Conservation (phyloP, 441 rosid species). For the Eugenia klotzschiana region DNA sequence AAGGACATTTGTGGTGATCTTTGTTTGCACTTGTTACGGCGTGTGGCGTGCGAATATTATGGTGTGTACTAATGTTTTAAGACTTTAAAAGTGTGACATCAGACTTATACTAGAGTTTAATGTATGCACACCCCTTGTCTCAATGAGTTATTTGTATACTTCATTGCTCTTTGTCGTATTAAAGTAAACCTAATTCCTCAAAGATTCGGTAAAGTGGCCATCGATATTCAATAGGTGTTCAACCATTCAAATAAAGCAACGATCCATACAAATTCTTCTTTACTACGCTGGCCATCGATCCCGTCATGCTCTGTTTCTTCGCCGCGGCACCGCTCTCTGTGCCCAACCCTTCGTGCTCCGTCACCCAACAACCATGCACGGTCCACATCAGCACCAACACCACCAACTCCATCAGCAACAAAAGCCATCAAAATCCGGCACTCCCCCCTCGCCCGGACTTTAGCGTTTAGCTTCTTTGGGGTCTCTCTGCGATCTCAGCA, state of each 20-base stretch:
- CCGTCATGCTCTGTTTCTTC: conserved; percentile 25
- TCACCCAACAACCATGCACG: conserved; percentile 34
- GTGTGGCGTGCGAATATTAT: too few relatives aligned
- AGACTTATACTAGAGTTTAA: background rate
- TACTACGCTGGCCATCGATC: conserved; percentile 10
- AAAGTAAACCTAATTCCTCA: background rate
- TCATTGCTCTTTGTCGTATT: background rate
- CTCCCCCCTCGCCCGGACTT: conserved; percentile 40
- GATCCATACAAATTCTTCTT: background rate
- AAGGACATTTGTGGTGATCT: too few relatives aligned
- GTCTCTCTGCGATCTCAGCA: background rate
- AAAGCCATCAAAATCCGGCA: conserved; percentile 41
- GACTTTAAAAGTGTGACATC: too few relatives aligned
- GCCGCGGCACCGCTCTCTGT: conserved; percentile 21
- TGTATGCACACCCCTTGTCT: background rate
- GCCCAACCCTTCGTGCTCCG: conserved; percentile 33
- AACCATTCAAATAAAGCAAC: background rate
- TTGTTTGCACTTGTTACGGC: too few relatives aligned
- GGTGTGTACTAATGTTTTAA: too few relatives aligned
- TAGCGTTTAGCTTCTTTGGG: conserved; percentile 20
- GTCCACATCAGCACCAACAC: conserved; percentile 27
- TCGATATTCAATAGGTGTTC: background rate
- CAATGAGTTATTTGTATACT: background rate
- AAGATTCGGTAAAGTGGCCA: background rate
- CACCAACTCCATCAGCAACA: conserved; percentile 25